Conservation (phyloP, 2,329 filamentous ascomycete species). For the Pseudocercospora pini-densiflorae region DNA sequence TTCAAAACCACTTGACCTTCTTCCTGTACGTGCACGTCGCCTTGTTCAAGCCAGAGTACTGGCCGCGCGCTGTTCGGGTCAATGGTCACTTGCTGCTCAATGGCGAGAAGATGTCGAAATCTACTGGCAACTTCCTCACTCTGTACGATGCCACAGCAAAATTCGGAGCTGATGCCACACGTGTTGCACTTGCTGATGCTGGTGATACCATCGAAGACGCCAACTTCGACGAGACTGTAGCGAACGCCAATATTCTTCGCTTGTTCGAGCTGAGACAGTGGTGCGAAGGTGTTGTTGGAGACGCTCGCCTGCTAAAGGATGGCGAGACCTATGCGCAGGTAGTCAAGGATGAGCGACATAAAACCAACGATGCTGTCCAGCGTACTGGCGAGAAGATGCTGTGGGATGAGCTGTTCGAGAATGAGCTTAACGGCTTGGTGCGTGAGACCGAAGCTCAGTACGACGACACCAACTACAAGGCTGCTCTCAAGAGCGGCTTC, state of each 20-base stretch:
- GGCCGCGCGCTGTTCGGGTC: slow-evolving; percentile 82
- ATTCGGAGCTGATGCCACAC: slow-evolving; percentile 90
- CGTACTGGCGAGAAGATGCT: slow-evolving; percentile 77
- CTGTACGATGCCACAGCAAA: slow-evolving; percentile 84
- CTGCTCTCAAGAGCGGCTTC: slow-evolving; percentile 80
- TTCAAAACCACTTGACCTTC: slow-evolving; percentile 95
- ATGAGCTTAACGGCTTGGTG: slow-evolving; percentile 88
- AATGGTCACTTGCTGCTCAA: slow-evolving; percentile 96
- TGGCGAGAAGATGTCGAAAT: slow-evolving; percentile 98
- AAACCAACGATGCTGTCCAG: slow-evolving; percentile 64
- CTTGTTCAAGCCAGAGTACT: slow-evolving; percentile 84
- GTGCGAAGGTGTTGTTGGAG: slow-evolving; percentile 82
- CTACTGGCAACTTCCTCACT: slow-evolving; percentile 96
- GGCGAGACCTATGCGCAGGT: slow-evolving; percentile 49
- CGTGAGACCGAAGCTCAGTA: slow-evolving; percentile 80
- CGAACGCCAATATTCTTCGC: slow-evolving; percentile 87
- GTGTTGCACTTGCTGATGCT: slow-evolving; percentile 90
- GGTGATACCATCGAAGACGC: slow-evolving; percentile 94
- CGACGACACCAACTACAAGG: slow-evolving; percentile 77
- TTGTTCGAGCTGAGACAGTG: slow-evolving; percentile 84
- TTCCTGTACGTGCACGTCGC: slow-evolving; percentile 93
- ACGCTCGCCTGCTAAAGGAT: slow-evolving; percentile 54
- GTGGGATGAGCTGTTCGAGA: slow-evolving; percentile 88
- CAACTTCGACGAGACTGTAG: slow-evolving; percentile 95
- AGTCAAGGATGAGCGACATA: slow-evolving; percentile 49